Conservation (phyloP, 1,139 yeast genomes). For the Candida smagusa region DNA sequence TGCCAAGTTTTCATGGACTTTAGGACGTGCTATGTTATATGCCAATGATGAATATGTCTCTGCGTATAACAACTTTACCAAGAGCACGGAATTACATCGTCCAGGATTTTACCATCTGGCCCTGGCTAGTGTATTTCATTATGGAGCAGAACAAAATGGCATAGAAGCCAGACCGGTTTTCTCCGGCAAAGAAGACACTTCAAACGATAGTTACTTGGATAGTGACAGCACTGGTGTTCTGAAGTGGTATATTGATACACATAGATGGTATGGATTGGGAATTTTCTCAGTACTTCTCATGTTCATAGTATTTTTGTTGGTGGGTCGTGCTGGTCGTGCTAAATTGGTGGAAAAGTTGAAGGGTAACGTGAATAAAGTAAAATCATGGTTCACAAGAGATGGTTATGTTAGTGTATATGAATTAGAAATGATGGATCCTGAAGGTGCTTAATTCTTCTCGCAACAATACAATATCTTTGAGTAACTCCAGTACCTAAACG, state of each 20-base stretch:
- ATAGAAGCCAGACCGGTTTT: conserved; percentile 45
- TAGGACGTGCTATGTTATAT: conserved; percentile 75
- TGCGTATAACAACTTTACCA: conserved; percentile 10
- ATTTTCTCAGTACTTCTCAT: conserved; percentile 41
- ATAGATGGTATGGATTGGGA: conserved; percentile 55
- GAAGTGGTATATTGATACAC: conserved; percentile 45
- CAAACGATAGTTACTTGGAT: conserved; percentile 14
- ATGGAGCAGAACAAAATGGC: conserved; percentile 53
- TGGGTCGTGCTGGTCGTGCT: conserved; percentile 38
- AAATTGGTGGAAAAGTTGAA: background rate
- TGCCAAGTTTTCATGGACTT: conserved; percentile 74
- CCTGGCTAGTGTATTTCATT: conserved; percentile 43
- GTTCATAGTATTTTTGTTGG: conserved; percentile 43
- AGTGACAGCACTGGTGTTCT: conserved; percentile 19
- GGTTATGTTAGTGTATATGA: conserved; percentile 7
- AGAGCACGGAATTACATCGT: conserved; percentile 2
- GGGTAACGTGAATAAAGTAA: background rate
- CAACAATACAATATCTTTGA: too few species aligned
- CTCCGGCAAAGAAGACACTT: conserved; percentile 28
- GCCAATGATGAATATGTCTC: conserved; percentile 41
- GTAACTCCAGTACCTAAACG: too few species aligned
- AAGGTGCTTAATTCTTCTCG: too few species aligned
- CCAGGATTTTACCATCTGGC: conserved; percentile 51
- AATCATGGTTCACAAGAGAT: background rate
- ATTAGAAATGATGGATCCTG: conserved; percentile 6